Evolutionary conservation across 2,329 filamentous ascomycete species (phyloP).

Genomic region (Stagonosporopsis tanaceti): DNA sequence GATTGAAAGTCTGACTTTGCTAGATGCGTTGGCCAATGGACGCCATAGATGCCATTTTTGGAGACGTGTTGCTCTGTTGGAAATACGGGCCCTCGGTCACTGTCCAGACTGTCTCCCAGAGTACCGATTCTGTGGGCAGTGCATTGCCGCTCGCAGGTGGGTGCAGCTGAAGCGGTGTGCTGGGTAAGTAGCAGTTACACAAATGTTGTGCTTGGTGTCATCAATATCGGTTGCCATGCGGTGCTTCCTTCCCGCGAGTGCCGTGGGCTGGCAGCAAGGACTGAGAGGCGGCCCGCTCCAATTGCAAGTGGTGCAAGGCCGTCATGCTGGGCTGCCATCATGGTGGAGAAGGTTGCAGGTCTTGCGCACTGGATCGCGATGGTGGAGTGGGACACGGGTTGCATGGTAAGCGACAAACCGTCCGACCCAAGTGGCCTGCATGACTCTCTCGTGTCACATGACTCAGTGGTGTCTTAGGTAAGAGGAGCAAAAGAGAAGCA

Average conservation of each 20-base stretch:
- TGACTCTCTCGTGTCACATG: not conserved
- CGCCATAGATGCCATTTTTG: conserved; percentile 38
- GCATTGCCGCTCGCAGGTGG: conserved; percentile 25
- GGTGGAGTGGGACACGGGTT: conserved; percentile 19
- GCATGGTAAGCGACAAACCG: conserved; percentile 20
- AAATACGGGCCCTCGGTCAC: conserved; percentile 21
- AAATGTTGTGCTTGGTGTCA: conserved; percentile 39
- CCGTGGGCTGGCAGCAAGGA: conserved; percentile 20
- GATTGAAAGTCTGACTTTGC: conserved; percentile 20
- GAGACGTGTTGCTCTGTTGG: conserved; percentile 17
- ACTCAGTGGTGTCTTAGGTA: conserved; percentile 21
- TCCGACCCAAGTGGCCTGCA: conserved; percentile 4
- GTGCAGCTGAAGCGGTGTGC: conserved; percentile 43
- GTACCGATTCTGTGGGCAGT: conserved; percentile 33
- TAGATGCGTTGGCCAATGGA: conserved; percentile 33
- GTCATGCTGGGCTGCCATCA: conserved; percentile 29
- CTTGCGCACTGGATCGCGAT: conserved; percentile 19
- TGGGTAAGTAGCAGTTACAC: conserved; percentile 35
- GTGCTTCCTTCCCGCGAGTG: conserved; percentile 22
- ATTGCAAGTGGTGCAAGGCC: conserved; percentile 21
- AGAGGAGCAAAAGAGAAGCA: conserved; percentile 18
- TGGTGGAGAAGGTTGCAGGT: conserved; percentile 32
- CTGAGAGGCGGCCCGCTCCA: conserved; percentile 22
- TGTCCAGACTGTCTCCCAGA: conserved; percentile 13
- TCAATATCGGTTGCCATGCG: conserved; percentile 40